phyloP scores from a whole-genome alignment of 495 filamentous ascomycete species.

The Physcia stellaris region DNA sequence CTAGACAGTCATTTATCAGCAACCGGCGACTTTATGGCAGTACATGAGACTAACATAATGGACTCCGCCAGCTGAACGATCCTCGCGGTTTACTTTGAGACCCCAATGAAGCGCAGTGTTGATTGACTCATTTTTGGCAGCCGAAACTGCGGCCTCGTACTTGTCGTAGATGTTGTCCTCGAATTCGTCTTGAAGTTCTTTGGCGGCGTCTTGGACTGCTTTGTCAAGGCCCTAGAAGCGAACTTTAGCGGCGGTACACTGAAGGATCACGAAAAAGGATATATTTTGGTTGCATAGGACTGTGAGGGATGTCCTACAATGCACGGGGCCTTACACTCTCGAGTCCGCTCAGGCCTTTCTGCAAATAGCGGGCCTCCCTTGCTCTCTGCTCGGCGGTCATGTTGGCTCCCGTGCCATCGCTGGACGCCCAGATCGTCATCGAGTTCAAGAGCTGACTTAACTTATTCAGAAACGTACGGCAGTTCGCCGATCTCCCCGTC shows the following conservation, averaged over 20 bases:
- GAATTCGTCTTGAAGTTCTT: slow-evolving; percentile 25
- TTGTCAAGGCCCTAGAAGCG: slow-evolving; percentile 20
- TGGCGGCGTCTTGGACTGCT: slow-evolving; percentile 19
- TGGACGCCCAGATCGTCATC: slow-evolving; percentile 36
- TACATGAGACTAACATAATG: no score
- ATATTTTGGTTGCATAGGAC: no score
- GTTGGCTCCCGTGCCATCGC: slow-evolving; percentile 26
- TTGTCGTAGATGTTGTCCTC: slow-evolving; percentile 30
- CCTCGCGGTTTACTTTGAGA: slow-evolving; percentile 19
- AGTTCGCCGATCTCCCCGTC: slow-evolving; percentile 26
- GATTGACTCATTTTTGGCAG: slow-evolving; percentile 20
- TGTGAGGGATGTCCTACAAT: background rate
- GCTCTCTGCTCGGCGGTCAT: slow-evolving; percentile 27
- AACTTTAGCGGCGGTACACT: background rate
- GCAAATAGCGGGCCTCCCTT: slow-evolving; percentile 20
- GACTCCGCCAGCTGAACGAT: slow-evolving; percentile 30
- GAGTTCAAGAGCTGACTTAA: slow-evolving; percentile 37
- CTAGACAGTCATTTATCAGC: no score
- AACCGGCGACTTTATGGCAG: no score
- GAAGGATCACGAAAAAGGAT: background rate
- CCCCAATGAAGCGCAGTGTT: slow-evolving; percentile 37
- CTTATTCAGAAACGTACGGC: slow-evolving; percentile 32
- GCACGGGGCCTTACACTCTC: slow-evolving; percentile 28
- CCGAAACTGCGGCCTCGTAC: slow-evolving; percentile 24
- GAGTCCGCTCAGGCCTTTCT: slow-evolving; percentile 27